Percentiles rank a stretch among this genome's conserved stretches.
Evolutionary conservation across 345 rosid species (phyloP).

Genomic region (Conringia planisiliqua): DNA sequence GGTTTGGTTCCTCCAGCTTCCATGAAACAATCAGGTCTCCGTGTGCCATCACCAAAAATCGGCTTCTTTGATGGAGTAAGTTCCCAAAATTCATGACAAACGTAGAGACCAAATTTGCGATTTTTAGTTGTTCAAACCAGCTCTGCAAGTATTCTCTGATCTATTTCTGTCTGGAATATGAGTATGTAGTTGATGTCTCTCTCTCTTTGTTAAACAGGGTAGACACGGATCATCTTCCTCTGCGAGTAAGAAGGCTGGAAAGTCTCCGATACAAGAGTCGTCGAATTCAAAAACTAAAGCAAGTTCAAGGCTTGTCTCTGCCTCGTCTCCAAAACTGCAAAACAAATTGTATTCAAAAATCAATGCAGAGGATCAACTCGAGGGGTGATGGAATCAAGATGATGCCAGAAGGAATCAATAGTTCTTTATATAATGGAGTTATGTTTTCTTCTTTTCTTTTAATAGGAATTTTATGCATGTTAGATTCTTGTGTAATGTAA

Average conservation of each 20-base stretch:
- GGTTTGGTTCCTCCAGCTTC: conserved; percentile 32
- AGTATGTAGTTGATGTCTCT: conserved; percentile 11
- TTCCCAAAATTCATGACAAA: conserved; percentile 7
- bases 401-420: neutral
- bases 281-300: conserved; percentile 12
- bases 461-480: neutral
- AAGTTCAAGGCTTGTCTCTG: conserved; percentile 28
- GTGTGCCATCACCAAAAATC: conserved; percentile 88
- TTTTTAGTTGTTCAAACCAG: neutral
- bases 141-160: neutral
- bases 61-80: conserved; percentile 99
- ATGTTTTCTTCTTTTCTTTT: neutral
- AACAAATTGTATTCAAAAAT: conserved; percentile 41
- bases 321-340: conserved; percentile 38
- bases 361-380: conserved; percentile 34
- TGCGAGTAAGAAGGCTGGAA: conserved; percentile 44
- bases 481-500: conserved; percentile 28
- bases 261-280: conserved; percentile 28
- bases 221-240: conserved; percentile 51
- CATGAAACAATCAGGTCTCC: conserved; percentile 76
- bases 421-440: conserved; percentile 10
- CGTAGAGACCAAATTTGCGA: neutral
- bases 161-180: neutral
- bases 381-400: conserved; percentile 12
- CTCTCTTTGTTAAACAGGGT: conserved; percentile 40